Evolutionary conservation across 2,329 filamentous ascomycete species (phyloP), one percentile per base, ranked within the genome.

Genomic region (Fusarium robinianum): DNA sequence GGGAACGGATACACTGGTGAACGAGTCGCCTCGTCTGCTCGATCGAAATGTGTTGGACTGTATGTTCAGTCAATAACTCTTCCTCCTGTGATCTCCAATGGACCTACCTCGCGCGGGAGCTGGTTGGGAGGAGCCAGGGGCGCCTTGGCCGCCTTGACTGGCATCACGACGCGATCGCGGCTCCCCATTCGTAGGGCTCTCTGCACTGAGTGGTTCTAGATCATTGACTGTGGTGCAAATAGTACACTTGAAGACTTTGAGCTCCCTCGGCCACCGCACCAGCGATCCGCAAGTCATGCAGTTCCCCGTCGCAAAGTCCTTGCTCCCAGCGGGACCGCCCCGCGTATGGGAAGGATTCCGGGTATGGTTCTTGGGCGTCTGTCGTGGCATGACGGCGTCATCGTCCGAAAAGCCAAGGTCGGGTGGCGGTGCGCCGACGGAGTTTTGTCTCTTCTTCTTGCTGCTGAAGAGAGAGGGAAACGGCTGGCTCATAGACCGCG

Each of bases 201-300:
- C 57, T 18, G 41, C 41, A 5, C 50, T 47, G 24, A 51, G 46
- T 9, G 65, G 61, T 21, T 63, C 63, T 38, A 95, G 67, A 63
- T 95, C 90, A 63, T 95, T 95, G 63, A 96, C 83, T 12, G 87
- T 94, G 60, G 88, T 72, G 66, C 90, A 96, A 41, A 88, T 85
- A 27, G 87, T 87, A 67, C 90, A 96, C 57, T 89, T 80, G 67
- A 94, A 95, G 24, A 85, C 80, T 23, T 79, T 79, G 49, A 90
- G 70, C 39, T 85, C 80, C 50, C 78, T 80, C 2, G 89, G 89
- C 85, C 90, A 95, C 43, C 86, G 79, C 53, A 95, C 85, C 42
- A 84, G 80, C 41, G 86, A 87, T 59, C 85, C 87, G 67, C 90
- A 96, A 22, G 90, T 91, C 80, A 92, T 90, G 65, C 90, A 96